Evolutionary conservation across 257 asterid species (phyloP), one percentile per base, ranked within the genome.

Genomic region (Agastache rugosa): DNA sequence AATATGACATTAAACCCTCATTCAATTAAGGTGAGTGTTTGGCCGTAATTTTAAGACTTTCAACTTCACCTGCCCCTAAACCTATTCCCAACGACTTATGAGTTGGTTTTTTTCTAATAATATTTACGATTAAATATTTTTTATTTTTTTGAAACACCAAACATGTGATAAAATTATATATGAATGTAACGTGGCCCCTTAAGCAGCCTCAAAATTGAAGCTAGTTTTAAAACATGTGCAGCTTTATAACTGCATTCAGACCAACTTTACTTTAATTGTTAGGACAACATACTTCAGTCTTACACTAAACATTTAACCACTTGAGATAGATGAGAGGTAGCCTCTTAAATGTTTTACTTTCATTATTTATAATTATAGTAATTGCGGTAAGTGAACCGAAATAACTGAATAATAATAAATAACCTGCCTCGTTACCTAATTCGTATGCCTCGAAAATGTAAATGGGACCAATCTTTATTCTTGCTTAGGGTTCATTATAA

Each of bases 131-230:
- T n/a, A n/a, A n/a, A 11, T 56, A 15, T 8, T 56, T 10, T 7
- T 22, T 6, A 25, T 19, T 11, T 8, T 45, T 69, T 29, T 1
- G 15, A 51, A 59, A 29, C 71, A 48, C n/a, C 37, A 54, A 79
- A 75, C 77, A 79, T 35, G 83, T 79, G 80, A 70, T 34, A 51
- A 69, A 62, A 45, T 61, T 35, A 42, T 14, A 20, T 27, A 41
- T 11, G 4, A 0, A 12, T 11, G 5, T 9, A 6, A 70, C 83
- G 83, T 79, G 83, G 77, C 80, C 58, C 31, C 0, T 75, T n/a
- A 31, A 55, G 8, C 4, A 63, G 27, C 77, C 77, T 69, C 71
- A 63, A 3, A 68, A 2, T 31, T 7, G 31, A 45, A 22, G 47
- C 27, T 39, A 20, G 4, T 14, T 72, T 44, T 72, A 53, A 60